Evolutionary conservation across 176 grass and related monocot genomes (phyloP), one percentile per base, ranked within the genome.

Genomic region (Oryza punctata): DNA sequence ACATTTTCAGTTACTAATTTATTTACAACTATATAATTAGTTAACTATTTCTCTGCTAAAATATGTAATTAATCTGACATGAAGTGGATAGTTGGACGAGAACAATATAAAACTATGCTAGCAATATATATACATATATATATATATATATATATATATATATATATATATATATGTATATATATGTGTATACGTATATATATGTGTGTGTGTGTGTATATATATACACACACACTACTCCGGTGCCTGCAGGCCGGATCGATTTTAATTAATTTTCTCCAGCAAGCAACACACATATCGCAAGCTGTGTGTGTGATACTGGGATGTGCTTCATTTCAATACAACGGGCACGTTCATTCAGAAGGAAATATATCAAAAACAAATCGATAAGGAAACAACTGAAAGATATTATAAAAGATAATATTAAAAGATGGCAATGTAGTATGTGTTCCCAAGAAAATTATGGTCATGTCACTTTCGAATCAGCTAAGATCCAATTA

Each of bases 261-360:
- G 18, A 54, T 54, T 7, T 21, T 54, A 57, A 9, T 63, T 82
- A 21, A 78, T 86, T 82, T 73, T 59, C 43, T 73, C 50, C 44
- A 60, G 54, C 54, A 67, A 41, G 26, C 66, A 77, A 81, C 57
- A 35, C 33, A 35, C 33, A 49, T 52, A 67, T 47, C 33, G 73
- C 27, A 54, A 33, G 37, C 7, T 38, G 49, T 54, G 50, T 21
- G 37, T 38, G 37, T 38, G 37, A 38, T 38, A 38, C 7, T 77
- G 70, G 65, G 70, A 2, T 19, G n/a, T 67, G 21, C 66, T 65
- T 43, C 27, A 75, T 67, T 65, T 43, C 27, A 75, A 63, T 67
- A 78, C 78, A 14, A 60, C 67, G n/a, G 60, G 73, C 83, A 86
- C 67, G 79, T 81, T 66, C 73, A 33, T 52, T 60, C 21, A 60